phyloP scores from a whole-genome alignment of 208 protist species.

The Polymyxa betae region DNA sequence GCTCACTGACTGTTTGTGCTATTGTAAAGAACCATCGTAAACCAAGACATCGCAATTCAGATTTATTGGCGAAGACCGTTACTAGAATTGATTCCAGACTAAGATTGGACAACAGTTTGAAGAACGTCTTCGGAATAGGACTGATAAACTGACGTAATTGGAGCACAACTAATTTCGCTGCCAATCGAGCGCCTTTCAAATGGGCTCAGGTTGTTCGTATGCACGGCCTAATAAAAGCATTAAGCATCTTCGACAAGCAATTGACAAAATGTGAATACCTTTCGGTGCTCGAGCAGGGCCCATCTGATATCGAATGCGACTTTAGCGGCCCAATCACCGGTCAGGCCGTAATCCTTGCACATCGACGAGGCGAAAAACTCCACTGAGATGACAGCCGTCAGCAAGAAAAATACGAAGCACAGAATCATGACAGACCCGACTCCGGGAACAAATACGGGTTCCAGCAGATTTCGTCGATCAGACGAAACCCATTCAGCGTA shows the following conservation, averaged over 20 bases:
- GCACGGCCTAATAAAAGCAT: background rate
- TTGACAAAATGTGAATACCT: background rate
- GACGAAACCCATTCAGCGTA: constrained; percentile 1
- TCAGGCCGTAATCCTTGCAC: background rate
- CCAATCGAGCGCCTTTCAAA: background rate
- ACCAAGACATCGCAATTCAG: too few relatives aligned
- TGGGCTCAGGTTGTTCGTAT: background rate
- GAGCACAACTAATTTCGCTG: background rate
- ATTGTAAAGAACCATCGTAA: too few relatives aligned
- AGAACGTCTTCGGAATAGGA: background rate
- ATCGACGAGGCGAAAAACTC: constrained; percentile 4
- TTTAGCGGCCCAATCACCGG: constrained; percentile 19
- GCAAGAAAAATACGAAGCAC: too few relatives aligned
- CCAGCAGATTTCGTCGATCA: constrained; percentile 24
- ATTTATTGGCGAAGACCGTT: too few relatives aligned
- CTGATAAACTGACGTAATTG: background rate
- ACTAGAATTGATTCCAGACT: too few relatives aligned
- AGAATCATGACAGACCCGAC: too few relatives aligned
- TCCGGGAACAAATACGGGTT: background rate
- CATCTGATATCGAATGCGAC: constrained; percentile 50
- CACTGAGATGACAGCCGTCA: too few relatives aligned
- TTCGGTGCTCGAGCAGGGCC: background rate
- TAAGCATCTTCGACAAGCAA: background rate
- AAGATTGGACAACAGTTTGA: background rate
- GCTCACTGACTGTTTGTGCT: too few relatives aligned